Conservation (phyloP, 805 yeast species). For the Wickerhamomyces xylosicus region DNA sequence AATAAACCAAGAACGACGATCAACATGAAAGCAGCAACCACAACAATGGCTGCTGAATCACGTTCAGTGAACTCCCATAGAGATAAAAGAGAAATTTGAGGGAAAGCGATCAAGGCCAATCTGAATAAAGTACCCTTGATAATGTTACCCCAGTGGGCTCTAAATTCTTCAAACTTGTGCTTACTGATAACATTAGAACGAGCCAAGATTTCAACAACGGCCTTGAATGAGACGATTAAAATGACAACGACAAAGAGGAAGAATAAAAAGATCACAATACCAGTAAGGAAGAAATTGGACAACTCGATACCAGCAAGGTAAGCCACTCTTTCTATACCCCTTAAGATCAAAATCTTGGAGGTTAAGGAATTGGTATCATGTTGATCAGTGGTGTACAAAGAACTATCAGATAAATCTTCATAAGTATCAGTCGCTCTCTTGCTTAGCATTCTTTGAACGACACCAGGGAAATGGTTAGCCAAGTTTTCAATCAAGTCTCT, state of each 20-base stretch:
- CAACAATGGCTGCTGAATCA: slow-evolving; percentile 77
- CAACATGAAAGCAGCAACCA: slow-evolving; percentile 67
- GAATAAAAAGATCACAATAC: slow-evolving; percentile 74
- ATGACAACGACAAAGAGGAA: slow-evolving; percentile 54
- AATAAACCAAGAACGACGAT: slow-evolving; percentile 48
- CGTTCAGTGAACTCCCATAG: slow-evolving; percentile 82
- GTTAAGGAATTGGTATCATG: slow-evolving; percentile 42
- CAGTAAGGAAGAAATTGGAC: slow-evolving; percentile 78
- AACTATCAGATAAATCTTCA: slow-evolving; percentile 38
- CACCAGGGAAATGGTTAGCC: slow-evolving; percentile 9
- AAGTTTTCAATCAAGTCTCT: slow-evolving; percentile 18
- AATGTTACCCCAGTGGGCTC: slow-evolving; percentile 75
- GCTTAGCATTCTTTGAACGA: not conserved
- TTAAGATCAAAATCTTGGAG: slow-evolving; percentile 64
- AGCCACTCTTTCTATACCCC: slow-evolving; percentile 91
- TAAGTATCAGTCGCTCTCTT: slow-evolving; percentile 31
- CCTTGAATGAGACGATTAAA: slow-evolving; percentile 55
- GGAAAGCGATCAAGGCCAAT: slow-evolving; percentile 73
- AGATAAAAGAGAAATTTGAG: slow-evolving; percentile 73
- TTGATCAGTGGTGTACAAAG: slow-evolving; percentile 64
- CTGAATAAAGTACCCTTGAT: slow-evolving; percentile 86
- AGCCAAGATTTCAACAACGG: slow-evolving; percentile 50
- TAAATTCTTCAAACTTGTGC: slow-evolving; percentile 60
- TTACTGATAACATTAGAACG: slow-evolving; percentile 48
- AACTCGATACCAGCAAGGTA: slow-evolving; percentile 78